A percentile compares a stretch with the other conserved stretches of the same genome.
phyloP scores from a whole-genome alignment of 139 green algal genomes.

The Gonium pectorale region DNA sequence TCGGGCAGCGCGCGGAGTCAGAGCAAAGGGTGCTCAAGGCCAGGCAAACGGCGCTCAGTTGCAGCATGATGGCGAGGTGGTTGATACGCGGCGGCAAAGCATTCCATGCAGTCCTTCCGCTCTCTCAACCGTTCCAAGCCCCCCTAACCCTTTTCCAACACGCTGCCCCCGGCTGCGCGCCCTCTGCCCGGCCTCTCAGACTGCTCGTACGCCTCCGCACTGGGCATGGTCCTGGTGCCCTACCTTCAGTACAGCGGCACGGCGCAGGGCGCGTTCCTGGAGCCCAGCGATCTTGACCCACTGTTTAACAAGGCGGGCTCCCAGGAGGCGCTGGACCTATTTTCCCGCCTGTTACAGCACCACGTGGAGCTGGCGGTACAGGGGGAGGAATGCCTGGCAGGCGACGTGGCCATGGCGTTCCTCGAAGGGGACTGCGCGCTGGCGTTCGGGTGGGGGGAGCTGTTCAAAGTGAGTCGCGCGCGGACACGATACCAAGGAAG shows the following conservation, averaged over 20 bases:
- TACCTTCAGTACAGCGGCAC: conserved; percentile 42
- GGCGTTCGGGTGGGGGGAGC: conserved; percentile 30
- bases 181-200: conserved; percentile 20
- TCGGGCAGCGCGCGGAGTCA: too few relatives aligned
- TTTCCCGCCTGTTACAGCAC: conserved; percentile 15
- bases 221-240: conserved; percentile 47
- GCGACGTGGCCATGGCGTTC: not conserved
- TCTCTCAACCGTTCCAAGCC: not conserved
- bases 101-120: too few relatives aligned
- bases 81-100: too few relatives aligned
- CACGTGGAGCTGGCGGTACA: not conserved
- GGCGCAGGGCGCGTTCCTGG: conserved; percentile 29
- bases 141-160: not conserved
- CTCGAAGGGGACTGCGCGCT: conserved; percentile 14
- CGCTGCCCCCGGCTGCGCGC: not conserved
- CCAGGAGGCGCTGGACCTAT: conserved; percentile 13
- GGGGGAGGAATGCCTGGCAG: conserved; percentile 5
- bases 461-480: conserved; percentile 45
- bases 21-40: too few relatives aligned
- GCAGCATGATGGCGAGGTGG: too few relatives aligned
- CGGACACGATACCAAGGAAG: too few relatives aligned
- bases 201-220: conserved; percentile 10
- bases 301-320: conserved; percentile 41
- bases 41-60: too few relatives aligned
- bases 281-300: not conserved